Evolutionary conservation across 352 stramenopile species (phyloP), one percentile per base, ranked within the genome.

Genomic region (Globisporangium uncinulatum): DNA sequence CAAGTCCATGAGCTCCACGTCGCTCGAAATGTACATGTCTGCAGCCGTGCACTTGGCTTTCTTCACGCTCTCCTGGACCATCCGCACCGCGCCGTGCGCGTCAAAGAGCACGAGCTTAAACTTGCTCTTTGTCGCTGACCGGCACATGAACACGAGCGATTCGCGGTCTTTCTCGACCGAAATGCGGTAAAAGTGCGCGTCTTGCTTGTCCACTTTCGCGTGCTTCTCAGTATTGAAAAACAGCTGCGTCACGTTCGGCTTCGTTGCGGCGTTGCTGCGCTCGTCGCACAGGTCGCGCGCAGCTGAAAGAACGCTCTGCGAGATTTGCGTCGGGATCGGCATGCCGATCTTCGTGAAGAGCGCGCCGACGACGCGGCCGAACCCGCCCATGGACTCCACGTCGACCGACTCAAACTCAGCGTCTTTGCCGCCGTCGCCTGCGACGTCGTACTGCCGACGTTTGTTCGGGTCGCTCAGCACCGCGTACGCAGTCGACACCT

Each of bases 101-200:
- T 95, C 86, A 56, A 95, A 95, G 9, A 95, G 70, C 58, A 95
- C 85, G 51, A 95, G 57, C 62, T 95, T 95, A 62, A 95, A 95
- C 68, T 95, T 95, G 74, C 73, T 89, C 62, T 95, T 95, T 29
- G 79, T 75, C 19, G 67, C 68, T 7, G 86, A 92, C 37, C 83
- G 83, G 54, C 83, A 93, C 70, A 86, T 89, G 59, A 95, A 78
- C 49, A 92, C 83, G 36, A 94, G 69, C 31, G 79, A 89, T 51
- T 88, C 79, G 47, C 78, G 70, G 36, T 87, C 80, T 21, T 83
- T 72, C 20, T 87, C 79, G 36, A 95, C 76, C 20, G 76, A 69
- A 44, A 95, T 69, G 37, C 83, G 81, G 67, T 90, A 95, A 60
- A 94, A 95, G 57, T 95, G 86, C 36, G 83, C 86, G 67, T 93